A percentile compares a stretch with the other conserved stretches of the same genome.
phyloP scores from a whole-genome alignment of 2,329 filamentous ascomycete genomes.

The Diaporthe helianthi region DNA sequence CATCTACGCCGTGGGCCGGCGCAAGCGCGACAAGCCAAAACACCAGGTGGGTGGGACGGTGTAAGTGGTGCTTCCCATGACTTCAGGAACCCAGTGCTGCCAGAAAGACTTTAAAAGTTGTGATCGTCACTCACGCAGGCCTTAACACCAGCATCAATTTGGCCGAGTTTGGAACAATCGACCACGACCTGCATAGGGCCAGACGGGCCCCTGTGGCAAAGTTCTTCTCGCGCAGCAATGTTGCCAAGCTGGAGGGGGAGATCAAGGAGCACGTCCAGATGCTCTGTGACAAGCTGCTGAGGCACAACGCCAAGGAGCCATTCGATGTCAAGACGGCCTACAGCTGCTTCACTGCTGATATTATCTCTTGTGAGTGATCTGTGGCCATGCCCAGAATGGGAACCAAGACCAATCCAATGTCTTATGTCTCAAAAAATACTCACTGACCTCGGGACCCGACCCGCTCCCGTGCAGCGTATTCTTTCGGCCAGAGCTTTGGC shows the following conservation, averaged over 20 bases:
- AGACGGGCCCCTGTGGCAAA: slow-evolving; percentile 35
- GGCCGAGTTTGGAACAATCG: slow-evolving; percentile 29
- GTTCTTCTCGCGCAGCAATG: slow-evolving; percentile 37
- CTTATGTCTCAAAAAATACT: neutral
- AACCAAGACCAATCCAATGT: neutral
- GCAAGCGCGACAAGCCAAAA: slow-evolving; percentile 35
- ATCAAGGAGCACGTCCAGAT: slow-evolving; percentile 36
- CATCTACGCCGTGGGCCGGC: slow-evolving; percentile 36
- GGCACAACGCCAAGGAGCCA: slow-evolving; percentile 14
- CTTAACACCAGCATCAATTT: neutral
- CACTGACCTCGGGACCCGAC: no score
- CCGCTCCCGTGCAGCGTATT: neutral
- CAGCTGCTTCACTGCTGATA: slow-evolving; percentile 31
- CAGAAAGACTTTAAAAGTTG: no score
- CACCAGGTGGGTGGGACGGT: slow-evolving; percentile 29
- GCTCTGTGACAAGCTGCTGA: slow-evolving; percentile 35
- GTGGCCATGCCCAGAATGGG: slow-evolving; percentile 8
- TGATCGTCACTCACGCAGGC: neutral
- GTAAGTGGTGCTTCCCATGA: neutral
- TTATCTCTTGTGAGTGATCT: slow-evolving; percentile 28
- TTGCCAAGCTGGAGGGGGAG: slow-evolving; percentile 36
- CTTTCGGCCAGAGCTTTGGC: slow-evolving; percentile 38
- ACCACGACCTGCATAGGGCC: slow-evolving; percentile 36
- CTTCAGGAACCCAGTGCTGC: no score
- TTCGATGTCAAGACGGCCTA: slow-evolving; percentile 33